Conservation (phyloP, 1,139 yeast genomes). For the Pneumocystis jirovecii region DNA sequence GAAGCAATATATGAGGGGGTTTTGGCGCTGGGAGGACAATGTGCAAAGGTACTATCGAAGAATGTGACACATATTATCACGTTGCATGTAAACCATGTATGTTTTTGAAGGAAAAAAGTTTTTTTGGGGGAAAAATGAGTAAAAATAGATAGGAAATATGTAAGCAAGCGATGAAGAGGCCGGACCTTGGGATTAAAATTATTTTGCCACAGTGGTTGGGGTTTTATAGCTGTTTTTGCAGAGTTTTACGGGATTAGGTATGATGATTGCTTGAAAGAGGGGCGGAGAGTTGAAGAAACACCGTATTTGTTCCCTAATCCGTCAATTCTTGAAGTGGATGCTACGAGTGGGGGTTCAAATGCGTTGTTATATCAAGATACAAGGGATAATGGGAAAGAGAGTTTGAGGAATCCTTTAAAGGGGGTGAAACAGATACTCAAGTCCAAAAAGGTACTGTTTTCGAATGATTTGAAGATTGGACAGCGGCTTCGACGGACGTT, state of each 20-base stretch:
- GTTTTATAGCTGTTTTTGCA: constrained; percentile 17
- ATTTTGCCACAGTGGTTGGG: constrained; percentile 57
- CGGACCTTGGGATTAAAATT: constrained; percentile 30
- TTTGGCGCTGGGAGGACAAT: constrained; percentile 61
- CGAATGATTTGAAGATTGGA: constrained; percentile 26
- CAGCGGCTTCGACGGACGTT: constrained; percentile 22
- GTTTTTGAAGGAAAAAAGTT: constrained; percentile 25
- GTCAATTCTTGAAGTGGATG: constrained; percentile 6
- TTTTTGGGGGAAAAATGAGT: constrained; percentile 10
- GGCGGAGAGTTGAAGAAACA: constrained; percentile 37
- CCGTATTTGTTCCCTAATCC: constrained; percentile 36
- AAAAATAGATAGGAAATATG: constrained; percentile 17
- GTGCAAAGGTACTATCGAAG: constrained; percentile 45
- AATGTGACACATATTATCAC: constrained; percentile 70
- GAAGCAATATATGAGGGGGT: constrained; percentile 56
- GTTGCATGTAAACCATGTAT: constrained; percentile 32
- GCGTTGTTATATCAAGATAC: not conserved
- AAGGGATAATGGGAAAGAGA: constrained; percentile 4
- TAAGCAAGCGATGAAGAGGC: constrained; percentile 10
- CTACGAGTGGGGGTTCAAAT: not conserved
- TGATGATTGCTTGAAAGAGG: constrained; percentile 47
- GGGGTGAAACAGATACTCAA: constrained; percentile 18
- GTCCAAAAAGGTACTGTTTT: constrained; percentile 22
- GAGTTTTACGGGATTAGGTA: constrained; percentile 17
- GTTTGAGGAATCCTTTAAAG: constrained; percentile 3